Base-by-base conservation (phyloP, 2,329 filamentous ascomycete species). In the Verticillium zaregamsianum region DNA sequence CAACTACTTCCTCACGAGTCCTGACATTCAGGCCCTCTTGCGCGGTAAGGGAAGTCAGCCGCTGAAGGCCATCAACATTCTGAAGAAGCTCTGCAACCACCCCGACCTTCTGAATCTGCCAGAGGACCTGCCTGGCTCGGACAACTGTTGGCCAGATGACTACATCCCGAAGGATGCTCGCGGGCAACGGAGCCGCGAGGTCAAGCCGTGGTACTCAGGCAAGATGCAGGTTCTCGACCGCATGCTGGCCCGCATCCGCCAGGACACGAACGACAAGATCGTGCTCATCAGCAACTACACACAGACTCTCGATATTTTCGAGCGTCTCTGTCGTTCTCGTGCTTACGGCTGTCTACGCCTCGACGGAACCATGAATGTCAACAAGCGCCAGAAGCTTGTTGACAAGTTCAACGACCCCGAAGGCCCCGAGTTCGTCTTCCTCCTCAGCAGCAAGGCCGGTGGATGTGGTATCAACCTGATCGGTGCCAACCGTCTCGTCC, bases 221-320 rank as follows among this genome's bases (percentile, higher is more conserved):
- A 99, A 99, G 76, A 97, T 99, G 93, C 88, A 92, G 70, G 95
- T 99, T 3, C 86, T 99, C n/a, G 95, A 97, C 72, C 89, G 93
- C 62, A 99, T 99, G 96, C 86, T 99, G 58, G 92, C 93, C 37
- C 90, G 94, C 32, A 99, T 99, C 68, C 91, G 92, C 17, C 89
- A 93, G 69, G 94, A 98, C 70, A 98, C 95, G 0, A 97, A 97
- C 70, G 95, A 99, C 83, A 99, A 99, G 77, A 99, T 99, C 70
- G 95, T 99, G 14, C 86, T 99, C 62, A 99, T 99, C 75, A 97
- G 92, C 76, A 99, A 99, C 72, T 99, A 98, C 77, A 99, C 95
- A 0, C 91, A 95, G 69, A 99, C 95, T 0, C 84, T 99, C 4
- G 95, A 99, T 74, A 83, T 99, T 3, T 98, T 99, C 71, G 93